A percentile compares a stretch with the other conserved stretches of the same genome.
These are phyloP conservation scores for Candida silvicultrix DNA, from an alignment of 805 yeast species.

Conservation along the genomic window DNA sequence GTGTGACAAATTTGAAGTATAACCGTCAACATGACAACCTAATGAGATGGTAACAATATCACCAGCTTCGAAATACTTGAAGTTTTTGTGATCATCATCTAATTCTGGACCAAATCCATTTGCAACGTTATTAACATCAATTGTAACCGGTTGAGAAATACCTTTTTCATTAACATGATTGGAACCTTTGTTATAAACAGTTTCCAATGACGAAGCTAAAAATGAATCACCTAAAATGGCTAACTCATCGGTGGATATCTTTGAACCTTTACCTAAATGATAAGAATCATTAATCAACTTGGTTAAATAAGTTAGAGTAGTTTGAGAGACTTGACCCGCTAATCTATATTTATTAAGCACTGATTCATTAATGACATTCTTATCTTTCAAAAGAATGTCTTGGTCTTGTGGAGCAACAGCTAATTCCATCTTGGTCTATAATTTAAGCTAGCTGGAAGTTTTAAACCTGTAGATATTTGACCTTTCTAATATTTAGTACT, in stretches of 20 bases:
- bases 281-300: constrained; percentile 67
- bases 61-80: constrained; percentile 53
- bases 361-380: constrained; percentile 54
- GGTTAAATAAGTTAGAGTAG: constrained; percentile 62
- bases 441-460: not conserved
- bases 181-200: constrained; percentile 45
- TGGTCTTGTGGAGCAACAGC: constrained; percentile 73
- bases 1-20: constrained; percentile 81
- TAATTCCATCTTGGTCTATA: constrained; percentile 47
- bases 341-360: constrained; percentile 77
- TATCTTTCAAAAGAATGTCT: constrained; percentile 63
- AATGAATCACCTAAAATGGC: constrained; percentile 81
- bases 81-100: constrained; percentile 42
- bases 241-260: constrained; percentile 52
- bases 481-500: not conserved
- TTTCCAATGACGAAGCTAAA: constrained; percentile 50
- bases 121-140: constrained; percentile 76
- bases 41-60: constrained; percentile 80
- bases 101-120: constrained; percentile 84
- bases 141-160: constrained; percentile 84
- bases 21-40: constrained; percentile 95
- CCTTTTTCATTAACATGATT: constrained; percentile 78
- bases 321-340: constrained; percentile 87
- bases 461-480: not conserved
- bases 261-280: constrained; percentile 42